Conservation (phyloP, 106 monocot species). For the Dendrobium chrysotoxum region DNA sequence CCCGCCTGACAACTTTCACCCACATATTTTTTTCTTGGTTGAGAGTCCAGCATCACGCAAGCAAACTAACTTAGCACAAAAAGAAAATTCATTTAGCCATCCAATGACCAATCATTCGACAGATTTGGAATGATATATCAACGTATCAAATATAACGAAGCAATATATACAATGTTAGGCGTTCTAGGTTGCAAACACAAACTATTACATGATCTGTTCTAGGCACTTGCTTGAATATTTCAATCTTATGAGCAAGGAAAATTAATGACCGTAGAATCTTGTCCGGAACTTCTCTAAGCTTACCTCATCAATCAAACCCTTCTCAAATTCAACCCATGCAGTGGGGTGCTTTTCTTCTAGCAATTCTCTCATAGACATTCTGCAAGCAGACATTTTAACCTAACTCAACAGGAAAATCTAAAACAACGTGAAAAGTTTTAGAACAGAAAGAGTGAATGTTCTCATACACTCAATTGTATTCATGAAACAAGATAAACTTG, state of each 20-base stretch:
- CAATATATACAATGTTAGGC: background rate
- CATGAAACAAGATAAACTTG: background rate
- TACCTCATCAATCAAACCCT: slow-evolving; percentile 89
- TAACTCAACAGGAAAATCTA: background rate
- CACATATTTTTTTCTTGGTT: background rate
- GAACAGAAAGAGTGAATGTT: background rate
- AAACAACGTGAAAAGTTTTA: background rate
- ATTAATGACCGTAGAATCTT: background rate
- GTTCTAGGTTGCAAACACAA: background rate
- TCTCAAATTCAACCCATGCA: slow-evolving; percentile 93
- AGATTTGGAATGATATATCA: background rate
- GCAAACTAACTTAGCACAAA: background rate
- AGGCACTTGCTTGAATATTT: background rate
- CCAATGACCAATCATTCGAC: background rate
- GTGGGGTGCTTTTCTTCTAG: slow-evolving; percentile 81
- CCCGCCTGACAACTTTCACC: too few relatives aligned
- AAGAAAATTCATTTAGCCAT: background rate
- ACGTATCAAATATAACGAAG: background rate
- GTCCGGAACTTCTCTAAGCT: background rate
- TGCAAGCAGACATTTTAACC: slow-evolving; percentile 21
- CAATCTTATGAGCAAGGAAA: background rate
- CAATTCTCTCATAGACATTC: slow-evolving; percentile 87
- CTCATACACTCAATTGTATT: background rate
- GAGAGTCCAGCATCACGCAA: background rate
- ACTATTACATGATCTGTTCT: background rate